phyloP scores from a whole-genome alignment of 257 asterid species.

The Solanum pennellii region DNA sequence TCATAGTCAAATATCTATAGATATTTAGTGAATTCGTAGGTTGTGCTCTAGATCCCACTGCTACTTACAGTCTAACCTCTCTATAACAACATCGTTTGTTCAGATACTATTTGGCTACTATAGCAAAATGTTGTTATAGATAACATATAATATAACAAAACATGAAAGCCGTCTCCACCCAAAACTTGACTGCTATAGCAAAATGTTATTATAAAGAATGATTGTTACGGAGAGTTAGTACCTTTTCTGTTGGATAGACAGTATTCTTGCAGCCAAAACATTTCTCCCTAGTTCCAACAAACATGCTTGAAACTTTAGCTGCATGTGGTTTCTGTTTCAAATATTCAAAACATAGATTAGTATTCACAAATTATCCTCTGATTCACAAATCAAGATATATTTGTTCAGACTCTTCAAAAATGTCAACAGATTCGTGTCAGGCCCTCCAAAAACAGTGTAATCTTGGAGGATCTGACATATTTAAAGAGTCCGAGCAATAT shows the following conservation, averaged over 20 bases:
- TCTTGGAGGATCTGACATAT: neutral
- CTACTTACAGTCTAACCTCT: neutral
- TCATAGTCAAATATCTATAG: neutral
- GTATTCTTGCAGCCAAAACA: conserved; percentile 69
- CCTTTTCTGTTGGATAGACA: conserved; percentile 96
- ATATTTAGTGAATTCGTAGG: neutral
- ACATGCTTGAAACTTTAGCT: conserved; percentile 65
- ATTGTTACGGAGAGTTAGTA: neutral
- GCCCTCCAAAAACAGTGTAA: neutral
- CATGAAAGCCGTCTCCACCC: accelerated
- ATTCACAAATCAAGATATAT: neutral
- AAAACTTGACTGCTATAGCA: neutral
- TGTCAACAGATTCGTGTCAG: accelerated
- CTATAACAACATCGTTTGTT: neutral
- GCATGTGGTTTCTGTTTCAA: conserved; percentile 51
- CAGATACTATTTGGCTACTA: neutral
- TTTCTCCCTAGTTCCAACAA: conserved; percentile 75
- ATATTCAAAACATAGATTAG: neutral
- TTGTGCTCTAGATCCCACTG: neutral
- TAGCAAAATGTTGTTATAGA: neutral
- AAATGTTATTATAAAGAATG: too few relatives aligned
- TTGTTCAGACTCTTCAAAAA: neutral
- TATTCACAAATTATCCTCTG: neutral
- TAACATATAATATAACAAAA: neutral
- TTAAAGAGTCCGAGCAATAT: neutral